Percentiles rank a stretch among this genome's conserved stretches.
Evolutionary conservation across 2,329 filamentous ascomycete genomes (phyloP).

Genomic region (Diaporthe sp.): DNA sequence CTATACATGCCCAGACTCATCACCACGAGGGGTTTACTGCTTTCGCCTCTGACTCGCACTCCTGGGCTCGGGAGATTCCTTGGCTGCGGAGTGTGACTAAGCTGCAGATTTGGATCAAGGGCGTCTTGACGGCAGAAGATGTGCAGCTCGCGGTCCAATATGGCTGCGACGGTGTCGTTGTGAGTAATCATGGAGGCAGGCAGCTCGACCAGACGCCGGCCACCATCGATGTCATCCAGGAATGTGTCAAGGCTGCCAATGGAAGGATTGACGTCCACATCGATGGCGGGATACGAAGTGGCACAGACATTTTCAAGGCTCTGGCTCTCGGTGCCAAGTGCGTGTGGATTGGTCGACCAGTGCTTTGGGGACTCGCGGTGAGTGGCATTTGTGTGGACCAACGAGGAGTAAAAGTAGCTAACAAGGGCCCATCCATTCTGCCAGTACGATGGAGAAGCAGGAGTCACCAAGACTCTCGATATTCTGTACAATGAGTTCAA

Average conservation of each 20-base stretch:
- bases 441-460: neutral
- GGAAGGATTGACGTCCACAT: conserved; percentile 64
- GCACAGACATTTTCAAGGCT: conserved; percentile 69
- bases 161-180: conserved; percentile 57
- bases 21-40: conserved; percentile 51
- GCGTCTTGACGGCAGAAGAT: conserved; percentile 55
- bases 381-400: neutral
- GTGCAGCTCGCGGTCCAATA: conserved; percentile 53
- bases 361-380: conserved; percentile 60
- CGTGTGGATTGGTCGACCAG: conserved; percentile 60
- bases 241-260: conserved; percentile 63
- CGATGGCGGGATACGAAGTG: conserved; percentile 67
- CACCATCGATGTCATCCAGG: conserved; percentile 58
- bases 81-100: conserved; percentile 66
- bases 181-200: conserved; percentile 71
- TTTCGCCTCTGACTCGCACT: conserved; percentile 70
- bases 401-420: neutral
- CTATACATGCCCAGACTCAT: neutral
- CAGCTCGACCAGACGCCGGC: conserved; percentile 56
- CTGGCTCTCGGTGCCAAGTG: conserved; percentile 66
- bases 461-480: conserved; percentile 2
- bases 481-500: conserved; percentile 7
- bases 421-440: neutral
- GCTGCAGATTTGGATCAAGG: conserved; percentile 73
- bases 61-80: conserved; percentile 75